A percentile compares a stretch with the other conserved stretches of the same genome.
phyloP scores from a whole-genome alignment of 2,329 filamentous ascomycete species.

The Onygenales sp. region DNA sequence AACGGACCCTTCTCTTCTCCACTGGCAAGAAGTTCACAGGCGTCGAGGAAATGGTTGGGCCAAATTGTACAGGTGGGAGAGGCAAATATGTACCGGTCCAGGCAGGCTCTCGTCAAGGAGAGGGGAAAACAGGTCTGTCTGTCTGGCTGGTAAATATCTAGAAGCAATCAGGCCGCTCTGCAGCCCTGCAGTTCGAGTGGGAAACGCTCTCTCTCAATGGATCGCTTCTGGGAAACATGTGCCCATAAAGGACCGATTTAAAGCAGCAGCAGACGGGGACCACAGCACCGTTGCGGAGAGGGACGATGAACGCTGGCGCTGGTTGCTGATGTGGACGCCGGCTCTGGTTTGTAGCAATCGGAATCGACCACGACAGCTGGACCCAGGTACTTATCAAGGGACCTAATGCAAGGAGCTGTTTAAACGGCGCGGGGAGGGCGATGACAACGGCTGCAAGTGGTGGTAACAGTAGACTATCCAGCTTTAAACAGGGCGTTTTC shows the following conservation, averaged over 20 bases:
- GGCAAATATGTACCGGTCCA: neutral
- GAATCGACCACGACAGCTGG: slow-evolving; percentile 5
- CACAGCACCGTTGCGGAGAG: no score
- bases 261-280: neutral
- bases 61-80: neutral
- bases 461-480: no score
- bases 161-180: slow-evolving; percentile 7
- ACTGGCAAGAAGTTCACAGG: neutral
- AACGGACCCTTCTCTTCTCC: neutral
- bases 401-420: neutral
- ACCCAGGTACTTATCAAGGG: neutral
- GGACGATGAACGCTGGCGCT: neutral
- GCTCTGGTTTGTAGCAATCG: neutral
- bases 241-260: neutral
- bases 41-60: neutral
- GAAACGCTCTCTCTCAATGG: neutral
- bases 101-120: neutral
- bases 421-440: neutral
- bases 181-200: neutral
- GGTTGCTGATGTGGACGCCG: neutral
- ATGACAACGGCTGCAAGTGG: no score
- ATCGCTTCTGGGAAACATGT: neutral
- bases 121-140: no score
- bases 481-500: no score
- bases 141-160: neutral